Conservation (phyloP, 305 asterid species). For the Salvia sclarea region DNA sequence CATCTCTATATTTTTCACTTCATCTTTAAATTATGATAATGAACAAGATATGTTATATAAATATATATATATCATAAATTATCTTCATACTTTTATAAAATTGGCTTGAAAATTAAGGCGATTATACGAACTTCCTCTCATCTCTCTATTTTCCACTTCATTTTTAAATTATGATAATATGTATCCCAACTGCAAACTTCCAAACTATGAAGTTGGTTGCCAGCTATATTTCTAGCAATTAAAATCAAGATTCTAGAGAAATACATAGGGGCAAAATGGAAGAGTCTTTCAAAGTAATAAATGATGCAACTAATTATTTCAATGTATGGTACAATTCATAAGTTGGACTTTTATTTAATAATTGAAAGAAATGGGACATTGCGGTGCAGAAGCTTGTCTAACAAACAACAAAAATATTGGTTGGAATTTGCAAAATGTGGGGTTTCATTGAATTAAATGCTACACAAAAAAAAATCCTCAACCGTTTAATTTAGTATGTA, state of each 20-base stretch:
- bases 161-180: neutral
- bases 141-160: neutral
- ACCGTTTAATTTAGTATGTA: neutral
- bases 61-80: neutral
- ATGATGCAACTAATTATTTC: constrained; percentile 1
- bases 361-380: constrained; percentile 17
- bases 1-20: neutral
- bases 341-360: constrained; percentile 17
- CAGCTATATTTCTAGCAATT: neutral
- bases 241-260: no score
- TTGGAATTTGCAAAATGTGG: constrained; percentile 1
- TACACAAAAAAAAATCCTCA: constrained; percentile 3
- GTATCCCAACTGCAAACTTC: neutral
- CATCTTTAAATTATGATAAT: neutral
- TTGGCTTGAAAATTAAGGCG: neutral
- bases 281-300: constrained; percentile 13
- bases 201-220: neutral
- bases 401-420: constrained; percentile 17
- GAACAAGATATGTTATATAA: neutral
- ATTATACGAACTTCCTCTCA: no score
- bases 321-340: neutral
- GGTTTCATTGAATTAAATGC: constrained; percentile 6
- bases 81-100: neutral
- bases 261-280: constrained; percentile 1
- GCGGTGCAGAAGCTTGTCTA: constrained; percentile 27